These are phyloP conservation scores for Penicillium vulpinum DNA, from an alignment of 2,329 filamentous ascomycete genomes.

Conservation along the genomic window DNA sequence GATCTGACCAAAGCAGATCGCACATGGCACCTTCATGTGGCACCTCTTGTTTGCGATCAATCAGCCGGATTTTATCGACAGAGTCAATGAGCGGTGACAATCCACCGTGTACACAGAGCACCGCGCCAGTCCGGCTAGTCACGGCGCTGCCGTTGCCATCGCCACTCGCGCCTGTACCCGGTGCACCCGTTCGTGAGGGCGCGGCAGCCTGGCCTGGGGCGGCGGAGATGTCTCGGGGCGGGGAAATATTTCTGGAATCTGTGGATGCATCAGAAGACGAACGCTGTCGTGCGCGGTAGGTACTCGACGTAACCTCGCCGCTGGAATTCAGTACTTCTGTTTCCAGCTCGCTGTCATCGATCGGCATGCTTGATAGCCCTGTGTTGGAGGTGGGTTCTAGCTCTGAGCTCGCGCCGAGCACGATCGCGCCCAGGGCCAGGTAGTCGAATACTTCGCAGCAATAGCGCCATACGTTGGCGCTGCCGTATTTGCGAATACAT, in stretches of 20 bases:
- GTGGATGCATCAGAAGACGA: slow-evolving; percentile 36
- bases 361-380: slow-evolving; percentile 52
- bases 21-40: slow-evolving; percentile 99
- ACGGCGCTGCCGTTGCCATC: slow-evolving; percentile 56
- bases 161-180: slow-evolving; percentile 76
- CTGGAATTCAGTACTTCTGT: slow-evolving; percentile 89
- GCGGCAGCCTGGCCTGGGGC: slow-evolving; percentile 41
- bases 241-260: slow-evolving; percentile 40
- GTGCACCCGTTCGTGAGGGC: slow-evolving; percentile 64
- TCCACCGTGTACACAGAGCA: slow-evolving; percentile 94
- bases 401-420: slow-evolving; percentile 75
- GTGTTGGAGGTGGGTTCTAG: slow-evolving; percentile 59
- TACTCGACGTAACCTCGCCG: slow-evolving; percentile 70
- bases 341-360: slow-evolving; percentile 73
- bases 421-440: slow-evolving; percentile 70
- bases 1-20: slow-evolving; percentile 95
- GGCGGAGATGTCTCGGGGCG: slow-evolving; percentile 46
- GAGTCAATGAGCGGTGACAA: slow-evolving; percentile 87
- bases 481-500: slow-evolving; percentile 74
- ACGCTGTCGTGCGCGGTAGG: slow-evolving; percentile 37
- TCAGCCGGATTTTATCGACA: slow-evolving; percentile 90
- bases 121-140: slow-evolving; percentile 68
- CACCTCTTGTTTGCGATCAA: slow-evolving; percentile 97
- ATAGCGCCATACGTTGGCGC: slow-evolving; percentile 76
- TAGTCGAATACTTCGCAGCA: slow-evolving; percentile 79